phyloP scores from a whole-genome alignment of 192 early-diverging fungal genomes.

The Dissophora globulifera region DNA sequence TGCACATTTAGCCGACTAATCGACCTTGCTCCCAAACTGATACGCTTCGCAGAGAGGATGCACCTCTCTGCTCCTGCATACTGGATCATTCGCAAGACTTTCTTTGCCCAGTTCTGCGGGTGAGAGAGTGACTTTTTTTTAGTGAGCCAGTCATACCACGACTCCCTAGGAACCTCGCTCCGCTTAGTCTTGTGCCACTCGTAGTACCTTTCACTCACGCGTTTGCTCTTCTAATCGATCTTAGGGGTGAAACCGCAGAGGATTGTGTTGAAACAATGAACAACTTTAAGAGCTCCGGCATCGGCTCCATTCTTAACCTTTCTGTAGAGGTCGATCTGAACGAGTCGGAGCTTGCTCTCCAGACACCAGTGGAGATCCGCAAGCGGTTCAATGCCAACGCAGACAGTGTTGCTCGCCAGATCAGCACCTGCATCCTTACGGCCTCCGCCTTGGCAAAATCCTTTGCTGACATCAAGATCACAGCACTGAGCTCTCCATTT shows the following conservation, averaged over 20 bases:
- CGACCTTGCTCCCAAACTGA: conserved; percentile 62
- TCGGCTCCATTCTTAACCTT: conserved; percentile 87
- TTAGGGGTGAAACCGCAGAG: conserved; percentile 86
- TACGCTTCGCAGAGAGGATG: conserved; percentile 64
- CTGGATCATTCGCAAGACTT: conserved; percentile 81
- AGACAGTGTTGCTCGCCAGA: conserved; percentile 70
- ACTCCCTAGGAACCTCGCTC: too few relatives aligned
- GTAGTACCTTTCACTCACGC: neutral
- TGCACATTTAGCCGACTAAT: conserved; percentile 74
- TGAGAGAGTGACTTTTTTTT: conserved; percentile 39
- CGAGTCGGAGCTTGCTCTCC: conserved; percentile 53
- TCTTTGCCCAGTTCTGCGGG: conserved; percentile 91
- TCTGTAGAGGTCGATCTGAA: conserved; percentile 89
- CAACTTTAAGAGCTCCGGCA: conserved; percentile 63
- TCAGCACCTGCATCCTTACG: conserved; percentile 77
- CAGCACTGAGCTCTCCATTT: conserved; percentile 79
- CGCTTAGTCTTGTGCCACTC: neutral
- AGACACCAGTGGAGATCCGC: conserved; percentile 57
- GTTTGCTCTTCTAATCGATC: conserved; percentile 10
- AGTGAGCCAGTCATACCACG: too few relatives aligned
- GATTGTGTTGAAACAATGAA: conserved; percentile 88
- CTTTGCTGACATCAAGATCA: conserved; percentile 91
- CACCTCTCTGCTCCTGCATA: conserved; percentile 62
- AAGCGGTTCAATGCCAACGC: conserved; percentile 69
- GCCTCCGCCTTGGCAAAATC: conserved; percentile 70